Base-by-base conservation (phyloP, 371 early-diverging fungal genomes). In the Gilbertella persicaria region DNA sequence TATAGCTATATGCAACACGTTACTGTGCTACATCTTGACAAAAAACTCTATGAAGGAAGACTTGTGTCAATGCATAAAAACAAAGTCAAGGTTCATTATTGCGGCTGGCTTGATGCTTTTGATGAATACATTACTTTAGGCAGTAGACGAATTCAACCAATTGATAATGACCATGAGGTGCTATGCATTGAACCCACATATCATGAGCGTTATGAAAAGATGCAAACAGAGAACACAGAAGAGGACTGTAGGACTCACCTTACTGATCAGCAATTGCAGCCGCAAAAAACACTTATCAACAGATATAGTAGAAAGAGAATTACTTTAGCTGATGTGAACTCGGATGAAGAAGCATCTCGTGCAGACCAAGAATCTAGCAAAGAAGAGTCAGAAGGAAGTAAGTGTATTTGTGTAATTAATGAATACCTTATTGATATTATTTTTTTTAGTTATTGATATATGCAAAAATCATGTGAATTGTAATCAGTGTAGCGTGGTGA, bases 91-190 rank as follows among this genome's bases (percentile, higher is more conserved):
- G 56, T 85, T 5, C 82, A 76, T 47, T 86, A 80, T 45, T 82
- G 85, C 48, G 86, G 80, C 0, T 84, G 86, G 86, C 60, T 64
- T 6, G 56, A 69, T 3, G 56, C 60, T 6, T 83, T 77, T 63
- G 88, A 88, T 45, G 88, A 86, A 42, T 76, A 80, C 58, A 63
- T 86, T 13, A 60, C 77, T 4, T 54, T 73, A 13, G 86, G 79
- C 7, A 88, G 86, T 45, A 62, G 73, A 7, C 64, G 86, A 3
- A 28, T 79, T 8, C 75, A 78, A 46, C 51, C 65, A 4, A 67
- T 72, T 20, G 70, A 71, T 26, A 71, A 67, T 26, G 67, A 59
- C 26, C 68, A 76, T 43, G 62, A 69, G 30, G 71, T 71, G 16
- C 49, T 53, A 36, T 72, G 75, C 44, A 45, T 65, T 4, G 75